Evolutionary conservation across 805 yeast species (phyloP).

Genomic region (Tetrapisispora phaffii): DNA sequence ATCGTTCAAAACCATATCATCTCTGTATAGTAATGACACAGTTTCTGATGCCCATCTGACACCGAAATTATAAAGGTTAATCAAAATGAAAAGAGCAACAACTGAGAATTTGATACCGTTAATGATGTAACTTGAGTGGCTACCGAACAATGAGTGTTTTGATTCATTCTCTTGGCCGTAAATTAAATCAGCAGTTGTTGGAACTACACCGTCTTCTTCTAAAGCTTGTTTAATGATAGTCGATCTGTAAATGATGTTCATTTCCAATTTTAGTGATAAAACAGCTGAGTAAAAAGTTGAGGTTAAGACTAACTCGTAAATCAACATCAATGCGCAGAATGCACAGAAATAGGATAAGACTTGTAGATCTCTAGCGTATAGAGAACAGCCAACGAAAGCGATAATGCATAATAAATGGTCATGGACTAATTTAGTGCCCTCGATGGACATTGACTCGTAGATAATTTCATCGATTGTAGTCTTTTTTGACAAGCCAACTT

Average conservation of each 20-base stretch:
- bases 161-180: conserved; percentile 26
- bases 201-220: conserved; percentile 87
- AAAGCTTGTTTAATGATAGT: conserved; percentile 66
- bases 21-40: conserved; percentile 18
- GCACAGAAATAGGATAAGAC: conserved; percentile 76
- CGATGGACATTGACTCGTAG: conserved; percentile 29
- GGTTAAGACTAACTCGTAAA: conserved; percentile 61
- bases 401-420: conserved; percentile 66
- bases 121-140: conserved; percentile 33
- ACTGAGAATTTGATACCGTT: conserved; percentile 51
- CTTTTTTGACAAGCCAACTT: conserved; percentile 27
- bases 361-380: conserved; percentile 55
- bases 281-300: conserved; percentile 78
- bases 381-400: conserved; percentile 57
- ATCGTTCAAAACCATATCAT: conserved; percentile 30
- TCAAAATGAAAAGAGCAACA: conserved; percentile 47
- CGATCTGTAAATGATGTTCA: conserved; percentile 73
- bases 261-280: conserved; percentile 79
- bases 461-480: conserved; percentile 24
- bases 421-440: conserved; percentile 39
- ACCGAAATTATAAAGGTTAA: conserved; percentile 61
- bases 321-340: conserved; percentile 57
- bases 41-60: conserved; percentile 49
- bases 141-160: conserved; percentile 16
- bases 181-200: conserved; percentile 63